Base-by-base conservation (phyloP, 441 rosid species). In the Sinapis alba region DNA sequence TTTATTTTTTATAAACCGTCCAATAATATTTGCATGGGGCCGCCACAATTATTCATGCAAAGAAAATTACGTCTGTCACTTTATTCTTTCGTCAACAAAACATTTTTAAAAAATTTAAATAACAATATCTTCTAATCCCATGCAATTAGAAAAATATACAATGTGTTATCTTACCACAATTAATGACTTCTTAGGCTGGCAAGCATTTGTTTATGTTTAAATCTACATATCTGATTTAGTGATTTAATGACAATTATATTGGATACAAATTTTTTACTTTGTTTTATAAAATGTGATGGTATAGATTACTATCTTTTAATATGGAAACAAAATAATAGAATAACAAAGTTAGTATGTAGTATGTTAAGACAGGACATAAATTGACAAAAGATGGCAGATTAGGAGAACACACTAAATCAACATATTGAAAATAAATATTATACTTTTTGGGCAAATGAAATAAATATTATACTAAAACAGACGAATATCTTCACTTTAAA, bases 11-110 rank as follows among this genome's bases (percentile, higher is more conserved):
- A 3, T 27, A 28, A 20, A 7, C 27, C 15, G 30, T 59, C 75
- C 66, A 71, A 77, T 77, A 24, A 45, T 62, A 38, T 69, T 63
- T 56, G 79, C 75, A 76, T 76, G 75, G 70, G 75, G 15, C 70
- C 65, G 65, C 30, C 57, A 51, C 9, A 19, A 58, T 15, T 16
- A 32, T 65, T 57, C 80, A 77, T 77, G 80, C 80, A 77, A 45
- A 71, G 62, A 64, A 53, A 21, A 70, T 15, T 60, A 71, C 76
- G 72, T 77, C 6, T 41, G 15, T 53, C 56, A 15, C 58, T 62
- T 65, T 9, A 32, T 26, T 74, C 54, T 34, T 24, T 58, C 16
- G 75, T 76, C 80, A 70, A 69, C 76, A 64, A 76, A 15, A 45
- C 53, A 45, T 45, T n/a, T 45, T 6, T n/a, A 6, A 43, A 27